Evolutionary conservation across 2,329 filamentous ascomycete genomes (phyloP), one percentile per base, ranked within the genome.

Genomic region (Trichophyton simii): DNA sequence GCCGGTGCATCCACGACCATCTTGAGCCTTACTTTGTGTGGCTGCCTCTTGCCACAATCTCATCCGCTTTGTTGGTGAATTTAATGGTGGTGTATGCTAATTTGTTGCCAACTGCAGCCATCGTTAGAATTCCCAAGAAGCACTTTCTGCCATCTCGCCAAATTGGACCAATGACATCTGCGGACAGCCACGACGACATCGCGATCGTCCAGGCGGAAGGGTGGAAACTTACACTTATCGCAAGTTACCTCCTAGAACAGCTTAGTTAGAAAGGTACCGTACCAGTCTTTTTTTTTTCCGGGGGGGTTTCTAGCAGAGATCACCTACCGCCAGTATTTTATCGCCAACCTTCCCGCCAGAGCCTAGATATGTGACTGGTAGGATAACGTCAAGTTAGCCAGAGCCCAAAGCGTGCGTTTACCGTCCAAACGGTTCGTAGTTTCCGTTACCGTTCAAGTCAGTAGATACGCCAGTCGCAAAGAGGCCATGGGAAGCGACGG

Each of bases 401-500:
- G 9, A 15, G 41, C 7, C 15, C 15, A 18, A 44, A 44, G 41
- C 41, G 41, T 8, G 22, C 3, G 22, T 22, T 22, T 44, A n/a
- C 11, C n/a, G 18, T 44, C 41, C 7, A 2, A 8, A 18, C 6
- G 34, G 34, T 13, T 9, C 34, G 13, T 38, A 38, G 34, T 38
- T 38, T 2, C 28, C 8, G 34, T 38, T 20, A 81, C 80, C 81
- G 65, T 81, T 86, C 8, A 87, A 70, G 71, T 87, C 84, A 2
- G 84, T 87, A 1, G 83, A 85, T 1, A 87, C 84, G 6, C 84
- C 84, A 0, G 84, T 87, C 20, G 83, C 79, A 68, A 82, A 87
- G 1, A 87, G 76, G 0, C 85, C 84, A 38, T 80, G 76, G 0
- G 84, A 87, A 5, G 84, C 85, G 46, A 87, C 82, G 7, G 84